Evolutionary conservation across 139 green algal species (phyloP), one percentile per base, ranked within the genome.

Genomic region (Deuterostichococcus epilithicus): DNA sequence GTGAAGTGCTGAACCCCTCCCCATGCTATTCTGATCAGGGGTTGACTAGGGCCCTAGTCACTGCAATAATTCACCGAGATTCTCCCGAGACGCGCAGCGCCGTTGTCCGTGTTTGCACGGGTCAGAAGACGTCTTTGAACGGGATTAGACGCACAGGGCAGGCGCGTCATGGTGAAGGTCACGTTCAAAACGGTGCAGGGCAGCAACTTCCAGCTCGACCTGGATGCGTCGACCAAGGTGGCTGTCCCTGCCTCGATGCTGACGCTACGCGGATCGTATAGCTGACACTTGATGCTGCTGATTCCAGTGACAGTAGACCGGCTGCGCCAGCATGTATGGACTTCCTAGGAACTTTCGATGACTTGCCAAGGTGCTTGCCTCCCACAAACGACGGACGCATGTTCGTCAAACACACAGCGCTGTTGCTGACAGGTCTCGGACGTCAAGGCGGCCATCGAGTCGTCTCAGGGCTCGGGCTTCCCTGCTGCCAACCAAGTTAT

Each of bases 141-240:
- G n/a, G n/a, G n/a, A n/a, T n/a, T n/a, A n/a, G n/a, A n/a, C n/a
- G n/a, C n/a, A n/a, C n/a, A n/a, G n/a, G n/a, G n/a, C 42, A 13
- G 8, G 42, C 42, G 42, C 22, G 42, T 47, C n/a, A 72, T 72
- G 35, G 34, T 97, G 91, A 92, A 97, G 80, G 76, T 97, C 3
- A 97, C 91, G 4, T 93, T 98, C 72, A 90, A 92, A 70, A 97
- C 91, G 1, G 87, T 97, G 42, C 83, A 86, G 38, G 94, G 94
- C 28, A 85, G 88, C 26, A 85, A 80, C 30, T 97, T 97, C 74
- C 79, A 88, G 26, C 33, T 97, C 22, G 87, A 92, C 26, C 83
- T 93, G 0, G 94, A 97, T 25, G 79, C 80, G 3, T 68, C 66
- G 8, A 86, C 84, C 10, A 93, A 81, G 72, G 89, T 97, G 42